These are phyloP conservation scores for Kluyveromyces wickerhamii DNA, from an alignment of 805 yeast genomes.

Conservation along the genomic window DNA sequence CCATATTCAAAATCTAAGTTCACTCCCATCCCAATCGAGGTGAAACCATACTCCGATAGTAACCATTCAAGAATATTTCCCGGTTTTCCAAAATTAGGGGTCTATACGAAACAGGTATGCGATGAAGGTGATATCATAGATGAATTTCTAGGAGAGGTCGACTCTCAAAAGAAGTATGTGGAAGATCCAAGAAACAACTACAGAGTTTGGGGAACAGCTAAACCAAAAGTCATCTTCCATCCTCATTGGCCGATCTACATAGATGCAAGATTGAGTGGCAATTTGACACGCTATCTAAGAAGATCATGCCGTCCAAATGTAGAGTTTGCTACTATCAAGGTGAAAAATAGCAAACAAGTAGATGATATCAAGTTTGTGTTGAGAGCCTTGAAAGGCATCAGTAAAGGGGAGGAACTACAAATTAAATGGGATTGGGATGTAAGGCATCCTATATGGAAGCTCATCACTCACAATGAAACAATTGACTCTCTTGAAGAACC, in stretches of 20 bases:
- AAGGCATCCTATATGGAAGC: slow-evolving; percentile 60
- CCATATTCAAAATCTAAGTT: slow-evolving; percentile 15
- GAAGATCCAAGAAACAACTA: slow-evolving; percentile 70
- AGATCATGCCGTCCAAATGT: slow-evolving; percentile 75
- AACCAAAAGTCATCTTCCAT: slow-evolving; percentile 50
- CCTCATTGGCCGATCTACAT: slow-evolving; percentile 56
- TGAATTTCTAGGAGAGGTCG: slow-evolving; percentile 69
- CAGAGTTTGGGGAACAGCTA: slow-evolving; percentile 59
- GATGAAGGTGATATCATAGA: slow-evolving; percentile 43
- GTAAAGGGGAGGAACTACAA: slow-evolving; percentile 62
- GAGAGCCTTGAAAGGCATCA: slow-evolving; percentile 47
- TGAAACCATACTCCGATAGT: slow-evolving; percentile 52
- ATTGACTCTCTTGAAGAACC: slow-evolving; percentile 49
- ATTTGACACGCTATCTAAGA: slow-evolving; percentile 64
- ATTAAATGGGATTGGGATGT: slow-evolving; percentile 87
- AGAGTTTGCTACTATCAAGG: slow-evolving; percentile 42
- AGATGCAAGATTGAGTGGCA: slow-evolving; percentile 77
- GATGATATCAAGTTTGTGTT: slow-evolving; percentile 44
- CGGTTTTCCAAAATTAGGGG: slow-evolving; percentile 64
- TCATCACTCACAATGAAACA: slow-evolving; percentile 33
- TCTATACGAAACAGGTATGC: slow-evolving; percentile 38
- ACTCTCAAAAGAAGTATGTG: slow-evolving; percentile 54
- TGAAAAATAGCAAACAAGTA: slow-evolving; percentile 19
- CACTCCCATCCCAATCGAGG: slow-evolving; percentile 28
- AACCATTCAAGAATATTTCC: slow-evolving; percentile 52